These are phyloP conservation scores for Boletus patriciae DNA, from an alignment of 768 basidiomycete species.

Conservation along the genomic window DNA sequence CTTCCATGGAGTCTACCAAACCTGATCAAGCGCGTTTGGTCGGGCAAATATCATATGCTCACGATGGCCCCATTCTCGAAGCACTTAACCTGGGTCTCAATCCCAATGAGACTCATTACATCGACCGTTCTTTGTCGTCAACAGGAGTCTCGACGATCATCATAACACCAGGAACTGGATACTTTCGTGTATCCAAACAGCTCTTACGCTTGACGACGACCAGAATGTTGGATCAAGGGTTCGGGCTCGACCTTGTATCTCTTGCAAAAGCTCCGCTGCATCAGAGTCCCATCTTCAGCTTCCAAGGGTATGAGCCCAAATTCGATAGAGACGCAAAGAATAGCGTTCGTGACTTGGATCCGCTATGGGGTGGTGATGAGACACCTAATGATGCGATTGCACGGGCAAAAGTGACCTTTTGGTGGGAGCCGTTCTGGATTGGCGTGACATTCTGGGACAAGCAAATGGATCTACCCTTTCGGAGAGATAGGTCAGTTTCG, in stretches of 20 bases:
- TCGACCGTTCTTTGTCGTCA: slow-evolving; percentile 89
- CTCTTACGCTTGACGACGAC: slow-evolving; percentile 90
- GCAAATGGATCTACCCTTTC: slow-evolving; percentile 82
- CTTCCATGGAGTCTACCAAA: slow-evolving; percentile 47
- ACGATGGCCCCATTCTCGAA: slow-evolving; percentile 94
- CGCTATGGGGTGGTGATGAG: slow-evolving; percentile 74
- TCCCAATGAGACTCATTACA: slow-evolving; percentile 90
- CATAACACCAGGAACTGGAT: slow-evolving; percentile 92
- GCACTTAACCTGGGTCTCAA: slow-evolving; percentile 91
- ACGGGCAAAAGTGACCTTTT: slow-evolving; percentile 59
- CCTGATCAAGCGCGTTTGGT: slow-evolving; percentile 63
- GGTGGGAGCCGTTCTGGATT: slow-evolving; percentile 92
- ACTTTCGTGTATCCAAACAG: slow-evolving; percentile 89
- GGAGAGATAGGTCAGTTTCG: slow-evolving; percentile 62
- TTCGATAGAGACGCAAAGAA: slow-evolving; percentile 49
- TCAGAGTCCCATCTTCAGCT: slow-evolving; percentile 91
- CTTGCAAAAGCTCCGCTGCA: slow-evolving; percentile 91
- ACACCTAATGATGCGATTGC: slow-evolving; percentile 35
- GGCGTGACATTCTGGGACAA: slow-evolving; percentile 83
- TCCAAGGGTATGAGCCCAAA: slow-evolving; percentile 64
- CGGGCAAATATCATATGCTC: slow-evolving; percentile 79
- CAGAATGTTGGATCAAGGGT: slow-evolving; percentile 91
- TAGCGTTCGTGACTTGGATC: slow-evolving; percentile 55
- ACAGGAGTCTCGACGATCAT: slow-evolving; percentile 84
- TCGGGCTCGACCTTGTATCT: slow-evolving; percentile 83